Base-by-base conservation (phyloP, 2,329 filamentous ascomycete species). In the Penicillium hordei region DNA sequence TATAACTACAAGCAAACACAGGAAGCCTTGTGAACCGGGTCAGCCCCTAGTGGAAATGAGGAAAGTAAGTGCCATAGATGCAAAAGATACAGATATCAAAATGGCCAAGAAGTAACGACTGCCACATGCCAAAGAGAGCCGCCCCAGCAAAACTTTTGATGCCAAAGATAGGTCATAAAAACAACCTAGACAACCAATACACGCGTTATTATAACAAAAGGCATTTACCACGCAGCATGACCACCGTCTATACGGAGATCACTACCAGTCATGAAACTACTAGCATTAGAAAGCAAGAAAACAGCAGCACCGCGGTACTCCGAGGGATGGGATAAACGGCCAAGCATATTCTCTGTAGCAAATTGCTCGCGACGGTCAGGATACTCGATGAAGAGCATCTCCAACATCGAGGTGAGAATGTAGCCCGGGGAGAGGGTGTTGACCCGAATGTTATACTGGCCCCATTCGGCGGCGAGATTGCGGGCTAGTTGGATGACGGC, bases 171-270 rank as follows among this genome's bases (percentile, higher is more conserved):
- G n/a, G n/a, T n/a, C n/a, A n/a, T n/a, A n/a, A n/a, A n/a, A n/a
- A n/a, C n/a, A n/a, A n/a, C n/a, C n/a, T n/a, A n/a, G n/a, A n/a
- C n/a, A n/a, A n/a, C n/a, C n/a, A n/a, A n/a, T n/a, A n/a, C n/a
- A n/a, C n/a, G n/a, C n/a, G n/a, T n/a, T n/a, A n/a, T n/a, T n/a
- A n/a, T n/a, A n/a, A n/a, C n/a, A n/a, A n/a, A n/a, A n/a, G n/a
- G n/a, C n/a, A n/a, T 7, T 50, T 29, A 58, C 50, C 50, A 59
- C n/a, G 52, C 45, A 31, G 31, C 33, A 25, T 59, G 57, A 23
- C 57, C 57, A 8, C 57, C 57, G 27, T 59, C 57, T 4, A 59
- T 54, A 8, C 46, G 46, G 19, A 59, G 43, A 19, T 59, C 57
- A 34, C 46, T 40, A 5, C 46, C 57, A 23, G 57, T 59, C 57